Base-by-base conservation (phyloP, 2,329 filamentous ascomycete genomes). In the Chaetomium sp. region DNA sequence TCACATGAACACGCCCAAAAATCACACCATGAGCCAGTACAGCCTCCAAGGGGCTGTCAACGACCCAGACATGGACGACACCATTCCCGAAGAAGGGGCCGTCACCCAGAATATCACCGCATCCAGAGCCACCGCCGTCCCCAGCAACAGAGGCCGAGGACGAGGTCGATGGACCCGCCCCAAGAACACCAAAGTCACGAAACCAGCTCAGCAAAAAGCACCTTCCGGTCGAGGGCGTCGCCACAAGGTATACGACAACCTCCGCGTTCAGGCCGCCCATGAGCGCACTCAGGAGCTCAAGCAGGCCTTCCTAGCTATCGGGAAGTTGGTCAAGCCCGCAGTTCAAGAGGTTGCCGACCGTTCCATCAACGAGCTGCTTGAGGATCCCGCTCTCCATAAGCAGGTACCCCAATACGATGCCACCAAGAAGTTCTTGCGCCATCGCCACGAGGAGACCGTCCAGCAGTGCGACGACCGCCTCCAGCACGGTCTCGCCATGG, bases 231-330 rank as follows among this genome's bases (percentile, higher is more conserved):
- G 81, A 65, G 80, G 82, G 67, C 82, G 82, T 66, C 82, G 83
- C 63, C 81, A 82, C 74, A 87, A 87, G 76, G 81, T 81, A 70
- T 86, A 85, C 71, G 77, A 80, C 65, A 81, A 84, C 68, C 77
- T 80, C 67, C 81, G 80, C 67, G 81, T 83, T 60, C 85, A 87
- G 73, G 84, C 84, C 58, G 81, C 82, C 63, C 84, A 85, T 69
- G 85, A 87, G 73, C 86, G 89, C 62, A 85, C 88, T 73, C 82
- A 88, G 69, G 84, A 89, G 70, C 80, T 91, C 70, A 89, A 89
- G 75, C 85, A 86, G 63, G 81, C 81, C 27, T 91, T 86, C 75
- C 82, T 85, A n/a, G 79, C 83, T 64, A 83, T 91, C 59, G 82
- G 86, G 65, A 83, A 85, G 70, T 81, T 84, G 33, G 76, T 90